These are phyloP conservation scores for Rhynchosporium graminicola DNA, from an alignment of 2,329 filamentous ascomycete species.

Conservation along the genomic window DNA sequence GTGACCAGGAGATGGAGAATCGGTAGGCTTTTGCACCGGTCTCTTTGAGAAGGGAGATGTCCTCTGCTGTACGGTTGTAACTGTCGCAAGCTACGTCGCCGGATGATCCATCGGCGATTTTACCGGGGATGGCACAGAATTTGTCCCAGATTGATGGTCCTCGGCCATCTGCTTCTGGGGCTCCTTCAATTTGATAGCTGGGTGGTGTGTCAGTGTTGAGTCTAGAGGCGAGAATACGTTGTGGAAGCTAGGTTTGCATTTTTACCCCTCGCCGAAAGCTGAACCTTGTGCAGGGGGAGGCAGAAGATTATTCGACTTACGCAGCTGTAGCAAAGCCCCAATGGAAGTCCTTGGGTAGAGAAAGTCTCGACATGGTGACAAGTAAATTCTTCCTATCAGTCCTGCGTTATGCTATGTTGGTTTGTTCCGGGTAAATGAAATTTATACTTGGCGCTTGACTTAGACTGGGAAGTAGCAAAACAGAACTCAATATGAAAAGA, in stretches of 20 bases:
- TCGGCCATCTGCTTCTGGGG: constrained; percentile 71
- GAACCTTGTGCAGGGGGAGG: neutral
- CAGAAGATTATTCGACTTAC: constrained; percentile 48
- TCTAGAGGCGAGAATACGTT: constrained; percentile 4
- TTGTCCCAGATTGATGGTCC: constrained; percentile 86
- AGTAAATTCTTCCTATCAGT: constrained; percentile 2
- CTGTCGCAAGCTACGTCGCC: constrained; percentile 83
- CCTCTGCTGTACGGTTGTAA: constrained; percentile 76
- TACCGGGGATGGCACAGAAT: constrained; percentile 79
- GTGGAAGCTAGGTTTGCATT: neutral
- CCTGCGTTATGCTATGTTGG: neutral
- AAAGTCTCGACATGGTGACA: constrained; percentile 46
- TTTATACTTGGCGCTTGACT: constrained; percentile 8
- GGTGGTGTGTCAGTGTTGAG: constrained; percentile 5
- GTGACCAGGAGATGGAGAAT: constrained; percentile 83
- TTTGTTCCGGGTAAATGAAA: constrained; percentile 17
- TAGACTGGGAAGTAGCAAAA: constrained; percentile 4
- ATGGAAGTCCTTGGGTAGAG: constrained; percentile 68
- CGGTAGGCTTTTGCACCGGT: constrained; percentile 76
- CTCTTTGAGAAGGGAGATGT: constrained; percentile 75
- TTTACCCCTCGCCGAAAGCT: neutral
- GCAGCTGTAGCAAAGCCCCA: constrained; percentile 81
- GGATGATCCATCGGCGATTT: constrained; percentile 76
- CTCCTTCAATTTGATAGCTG: constrained; percentile 88
- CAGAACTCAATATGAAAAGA: constrained; percentile 8